Conservation (phyloP, 1,284 basidiomycete genomes). For the Moesziomyces antarcticus region DNA sequence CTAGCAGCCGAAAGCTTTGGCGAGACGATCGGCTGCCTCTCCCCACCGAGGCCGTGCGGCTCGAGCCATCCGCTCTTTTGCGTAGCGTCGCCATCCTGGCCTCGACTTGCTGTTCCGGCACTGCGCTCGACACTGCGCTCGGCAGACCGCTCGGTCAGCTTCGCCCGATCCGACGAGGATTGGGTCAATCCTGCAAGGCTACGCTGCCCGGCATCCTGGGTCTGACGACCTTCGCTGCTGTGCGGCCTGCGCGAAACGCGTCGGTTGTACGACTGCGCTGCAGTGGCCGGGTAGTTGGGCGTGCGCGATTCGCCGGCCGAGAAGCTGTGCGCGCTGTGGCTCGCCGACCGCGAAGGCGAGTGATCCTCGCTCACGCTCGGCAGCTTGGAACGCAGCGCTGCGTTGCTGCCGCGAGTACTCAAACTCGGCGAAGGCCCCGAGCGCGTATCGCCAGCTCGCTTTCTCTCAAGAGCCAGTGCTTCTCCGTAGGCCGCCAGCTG, state of each 20-base stretch:
- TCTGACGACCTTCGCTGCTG: slow-evolving; percentile 44
- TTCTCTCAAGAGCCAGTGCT: slow-evolving; percentile 47
- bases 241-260: slow-evolving; percentile 34
- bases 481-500: slow-evolving; percentile 58
- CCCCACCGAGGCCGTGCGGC: slow-evolving; percentile 1
- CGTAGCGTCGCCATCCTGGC: slow-evolving; percentile 2
- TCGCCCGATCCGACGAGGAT: slow-evolving; percentile 13
- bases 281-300: slow-evolving; percentile 29
- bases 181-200: slow-evolving; percentile 4
- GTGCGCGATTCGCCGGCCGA: slow-evolving; percentile 28
- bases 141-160: neutral
- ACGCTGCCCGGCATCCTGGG: slow-evolving; percentile 15
- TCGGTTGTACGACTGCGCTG: slow-evolving; percentile 44
- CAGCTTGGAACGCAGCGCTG: slow-evolving; percentile 39
- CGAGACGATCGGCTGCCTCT: slow-evolving; percentile 2
- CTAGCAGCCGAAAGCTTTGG: neutral
- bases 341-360: slow-evolving; percentile 29
- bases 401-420: slow-evolving; percentile 42
- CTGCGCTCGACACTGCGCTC: too few relatives aligned
- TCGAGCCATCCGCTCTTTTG: slow-evolving; percentile 2
- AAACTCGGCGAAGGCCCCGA: slow-evolving; percentile 39
- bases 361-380: slow-evolving; percentile 51
- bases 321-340: slow-evolving; percentile 18
- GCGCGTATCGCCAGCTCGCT: slow-evolving; percentile 34
- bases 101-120: too few relatives aligned